These are phyloP conservation scores for Helminthosporium solani DNA, from an alignment of 2,329 filamentous ascomycete genomes.

Conservation along the genomic window DNA sequence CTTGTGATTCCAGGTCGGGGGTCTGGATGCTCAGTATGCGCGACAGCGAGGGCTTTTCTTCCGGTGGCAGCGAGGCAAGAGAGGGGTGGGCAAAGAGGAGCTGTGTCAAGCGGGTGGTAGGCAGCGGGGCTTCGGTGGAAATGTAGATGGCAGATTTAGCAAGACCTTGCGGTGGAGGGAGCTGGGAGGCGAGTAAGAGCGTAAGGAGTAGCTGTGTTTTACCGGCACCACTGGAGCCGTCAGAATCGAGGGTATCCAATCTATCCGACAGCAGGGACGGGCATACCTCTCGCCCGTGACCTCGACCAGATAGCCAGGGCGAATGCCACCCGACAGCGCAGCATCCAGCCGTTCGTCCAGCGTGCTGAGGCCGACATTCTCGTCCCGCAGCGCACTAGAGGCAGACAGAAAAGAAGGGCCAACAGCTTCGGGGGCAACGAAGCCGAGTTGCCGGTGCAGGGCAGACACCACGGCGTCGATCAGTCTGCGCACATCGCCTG, in stretches of 20 bases:
- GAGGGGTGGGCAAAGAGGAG: constrained; percentile 68
- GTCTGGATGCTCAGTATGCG: constrained; percentile 78
- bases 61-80: constrained; percentile 50
- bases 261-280: not conserved
- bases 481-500: constrained; percentile 76
- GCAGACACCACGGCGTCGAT: constrained; percentile 65
- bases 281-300: constrained; percentile 79
- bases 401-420: constrained; percentile 19
- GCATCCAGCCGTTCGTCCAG: constrained; percentile 72
- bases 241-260: constrained; percentile 4
- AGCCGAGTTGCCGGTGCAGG: constrained; percentile 63
- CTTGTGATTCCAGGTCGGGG: constrained; percentile 89
- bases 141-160: constrained; percentile 82
- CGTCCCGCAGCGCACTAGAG: constrained; percentile 2
- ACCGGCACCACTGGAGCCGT: constrained; percentile 69
- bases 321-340: constrained; percentile 75
- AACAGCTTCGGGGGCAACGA: constrained; percentile 32
- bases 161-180: constrained; percentile 70
- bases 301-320: constrained; percentile 79
- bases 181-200: constrained; percentile 80
- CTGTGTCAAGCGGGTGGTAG: constrained; percentile 78
- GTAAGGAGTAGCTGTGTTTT: constrained; percentile 93
- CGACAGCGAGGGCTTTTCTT: constrained; percentile 65
- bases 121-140: constrained; percentile 83
- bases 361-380: constrained; percentile 67